Evolutionary conservation across 495 filamentous ascomycete genomes (phyloP).

Genomic region (Penicillium coprophilum): DNA sequence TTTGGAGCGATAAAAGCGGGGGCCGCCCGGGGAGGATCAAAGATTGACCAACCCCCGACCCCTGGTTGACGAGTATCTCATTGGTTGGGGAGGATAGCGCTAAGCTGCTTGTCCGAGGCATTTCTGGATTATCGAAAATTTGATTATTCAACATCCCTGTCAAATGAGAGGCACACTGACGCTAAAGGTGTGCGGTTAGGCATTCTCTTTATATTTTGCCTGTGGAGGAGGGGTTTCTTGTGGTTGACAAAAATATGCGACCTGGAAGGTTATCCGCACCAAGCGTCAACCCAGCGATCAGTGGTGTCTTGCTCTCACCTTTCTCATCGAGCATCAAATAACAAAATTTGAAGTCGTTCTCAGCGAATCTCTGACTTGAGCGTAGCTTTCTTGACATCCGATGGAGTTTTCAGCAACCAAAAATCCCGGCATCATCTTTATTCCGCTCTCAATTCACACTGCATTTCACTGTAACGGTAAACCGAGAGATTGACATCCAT

Average conservation of each 20-base stretch:
- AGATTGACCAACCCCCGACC: too few relatives aligned
- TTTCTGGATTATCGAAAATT: slow-evolving; percentile 9
- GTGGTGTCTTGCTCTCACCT: neutral
- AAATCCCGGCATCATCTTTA: too few relatives aligned
- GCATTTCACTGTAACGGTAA: too few relatives aligned
- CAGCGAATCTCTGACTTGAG: neutral
- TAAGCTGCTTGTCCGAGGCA: neutral
- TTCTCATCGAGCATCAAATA: neutral
- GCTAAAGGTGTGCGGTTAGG: neutral
- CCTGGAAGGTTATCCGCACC: too few relatives aligned
- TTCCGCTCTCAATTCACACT: too few relatives aligned
- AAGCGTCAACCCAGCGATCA: neutral
- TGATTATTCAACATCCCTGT: slow-evolving; percentile 3
- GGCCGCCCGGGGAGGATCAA: too few relatives aligned
- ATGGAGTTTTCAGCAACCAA: too few relatives aligned
- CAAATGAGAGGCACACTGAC: neutral
- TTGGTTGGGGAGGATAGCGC: neutral
- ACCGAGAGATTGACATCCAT: too few relatives aligned
- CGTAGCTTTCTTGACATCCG: neutral
- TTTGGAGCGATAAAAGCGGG: neutral
- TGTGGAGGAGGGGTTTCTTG: neutral
- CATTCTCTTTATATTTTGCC: neutral
- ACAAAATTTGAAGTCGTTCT: neutral
- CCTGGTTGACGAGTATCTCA: neutral
- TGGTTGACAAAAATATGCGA: neutral